Evolutionary conservation across 2,329 filamentous ascomycete genomes (phyloP).

Genomic region (Penicillium sp.): DNA sequence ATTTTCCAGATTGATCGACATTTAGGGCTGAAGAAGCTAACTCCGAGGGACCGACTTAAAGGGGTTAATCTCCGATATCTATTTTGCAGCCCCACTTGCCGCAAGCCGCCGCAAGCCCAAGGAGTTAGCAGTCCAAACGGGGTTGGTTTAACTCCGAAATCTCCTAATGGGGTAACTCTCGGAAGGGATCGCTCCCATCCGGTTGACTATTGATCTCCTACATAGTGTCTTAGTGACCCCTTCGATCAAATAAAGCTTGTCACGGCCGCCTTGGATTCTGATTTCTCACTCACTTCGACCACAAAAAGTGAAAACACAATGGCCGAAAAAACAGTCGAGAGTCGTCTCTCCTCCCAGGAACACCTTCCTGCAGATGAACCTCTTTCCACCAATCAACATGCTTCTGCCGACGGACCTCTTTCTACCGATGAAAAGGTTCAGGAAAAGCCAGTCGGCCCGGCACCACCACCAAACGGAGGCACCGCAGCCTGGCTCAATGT

Average conservation of each 20-base stretch:
- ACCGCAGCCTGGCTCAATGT: slow-evolving; percentile 34
- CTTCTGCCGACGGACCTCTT: no score
- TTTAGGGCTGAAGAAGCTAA: not conserved
- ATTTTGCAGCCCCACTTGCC: no score
- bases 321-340: not conserved
- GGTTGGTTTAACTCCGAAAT: not conserved
- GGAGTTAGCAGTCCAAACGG: not conserved
- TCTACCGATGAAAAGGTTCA: not conserved
- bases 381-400: no score
- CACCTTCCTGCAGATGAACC: no score
- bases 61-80: not conserved
- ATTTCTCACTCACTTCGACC: not conserved
- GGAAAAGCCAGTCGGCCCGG: not conserved
- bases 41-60: not conserved
- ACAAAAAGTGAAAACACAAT: not conserved
- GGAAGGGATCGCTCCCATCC: no score
- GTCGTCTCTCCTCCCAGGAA: not conserved
- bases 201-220: no score
- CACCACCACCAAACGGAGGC: not conserved
- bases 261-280: not conserved
- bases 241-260: not conserved
- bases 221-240: not conserved
- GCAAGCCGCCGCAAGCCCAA: no score
- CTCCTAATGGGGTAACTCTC: not conserved
- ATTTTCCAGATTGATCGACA: not conserved